phyloP scores from a whole-genome alignment of 2,329 filamentous ascomycete genomes.

The Pestalotiopsis sp. region DNA sequence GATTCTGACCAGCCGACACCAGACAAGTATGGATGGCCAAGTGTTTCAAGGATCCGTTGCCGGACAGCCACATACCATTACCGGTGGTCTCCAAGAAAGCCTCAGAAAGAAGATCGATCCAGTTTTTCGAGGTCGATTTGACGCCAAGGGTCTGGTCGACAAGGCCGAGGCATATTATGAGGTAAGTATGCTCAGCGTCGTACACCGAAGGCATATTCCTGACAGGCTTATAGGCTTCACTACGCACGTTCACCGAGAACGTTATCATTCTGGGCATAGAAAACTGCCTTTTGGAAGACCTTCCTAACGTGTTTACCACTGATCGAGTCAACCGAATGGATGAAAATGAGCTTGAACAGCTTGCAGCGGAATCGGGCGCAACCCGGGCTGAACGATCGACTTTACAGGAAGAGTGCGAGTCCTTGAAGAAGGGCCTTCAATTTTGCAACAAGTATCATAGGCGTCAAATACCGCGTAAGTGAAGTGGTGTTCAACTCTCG shows the following conservation, averaged over 20 bases:
- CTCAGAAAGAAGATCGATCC: not conserved
- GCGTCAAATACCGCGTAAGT: not conserved
- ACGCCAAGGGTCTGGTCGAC: conserved; percentile 14
- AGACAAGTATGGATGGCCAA: not conserved
- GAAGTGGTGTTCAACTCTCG: too few species aligned
- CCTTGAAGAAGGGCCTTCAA: not conserved
- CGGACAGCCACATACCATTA: not conserved
- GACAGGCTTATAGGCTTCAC: conserved; percentile 37
- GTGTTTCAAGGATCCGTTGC: not conserved
- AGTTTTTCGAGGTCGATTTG: conserved; percentile 8
- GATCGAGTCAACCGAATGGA: conserved; percentile 36
- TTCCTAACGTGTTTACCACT: conserved; percentile 44
- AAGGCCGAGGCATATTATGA: conserved; percentile 15
- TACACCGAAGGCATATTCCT: conserved; percentile 19
- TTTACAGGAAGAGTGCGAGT: not conserved
- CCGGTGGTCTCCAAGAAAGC: not conserved
- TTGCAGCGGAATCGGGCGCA: conserved; percentile 35
- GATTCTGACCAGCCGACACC: not conserved
- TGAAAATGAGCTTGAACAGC: conserved; percentile 28
- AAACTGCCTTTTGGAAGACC: conserved; percentile 45
- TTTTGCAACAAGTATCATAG: not conserved
- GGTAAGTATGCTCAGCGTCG: not conserved
- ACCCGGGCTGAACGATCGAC: conserved; percentile 6
- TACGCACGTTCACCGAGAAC: conserved; percentile 49
- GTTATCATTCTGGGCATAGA: conserved; percentile 51